phyloP scores from a whole-genome alignment of 768 basidiomycete species.

The Neoboletus subvelutipes region DNA sequence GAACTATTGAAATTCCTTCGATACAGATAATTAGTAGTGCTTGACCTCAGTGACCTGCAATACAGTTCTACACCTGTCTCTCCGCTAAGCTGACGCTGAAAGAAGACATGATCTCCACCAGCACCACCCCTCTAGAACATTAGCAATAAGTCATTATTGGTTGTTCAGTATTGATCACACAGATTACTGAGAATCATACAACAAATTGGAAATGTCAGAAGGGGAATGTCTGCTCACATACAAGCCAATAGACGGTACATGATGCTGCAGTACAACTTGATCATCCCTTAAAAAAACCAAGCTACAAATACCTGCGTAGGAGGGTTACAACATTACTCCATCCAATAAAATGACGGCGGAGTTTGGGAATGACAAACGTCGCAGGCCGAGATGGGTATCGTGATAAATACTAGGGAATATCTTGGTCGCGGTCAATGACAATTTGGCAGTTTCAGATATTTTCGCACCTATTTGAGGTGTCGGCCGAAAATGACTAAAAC shows the following conservation, averaged over 20 bases:
- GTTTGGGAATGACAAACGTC: neutral
- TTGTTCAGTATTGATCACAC: neutral
- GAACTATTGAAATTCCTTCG: conserved; percentile 9
- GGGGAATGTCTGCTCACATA: neutral
- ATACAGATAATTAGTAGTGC: neutral
- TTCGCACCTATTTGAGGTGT: conserved; percentile 13
- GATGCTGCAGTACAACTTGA: conserved; percentile 6
- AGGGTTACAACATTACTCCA: conserved; percentile 12
- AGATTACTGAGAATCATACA: neutral
- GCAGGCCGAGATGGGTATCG: conserved; percentile 20
- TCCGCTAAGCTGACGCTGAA: too few relatives aligned
- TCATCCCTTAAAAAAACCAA: conserved; percentile 2
- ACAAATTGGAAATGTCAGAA: neutral
- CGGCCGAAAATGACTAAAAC: conserved; percentile 10
- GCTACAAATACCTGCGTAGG: conserved; percentile 7
- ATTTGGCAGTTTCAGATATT: neutral
- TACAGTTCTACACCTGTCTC: neutral
- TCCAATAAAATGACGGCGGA: neutral
- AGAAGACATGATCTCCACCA: neutral
- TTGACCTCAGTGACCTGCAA: neutral
- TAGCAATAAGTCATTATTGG: neutral
- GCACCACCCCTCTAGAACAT: neutral
- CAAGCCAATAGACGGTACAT: conserved; percentile 7
- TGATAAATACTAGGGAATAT: conserved; percentile 5
- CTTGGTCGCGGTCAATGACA: neutral